Base-by-base conservation (phyloP, 2,329 filamentous ascomycete species). In the Colletotrichum lentis region DNA sequence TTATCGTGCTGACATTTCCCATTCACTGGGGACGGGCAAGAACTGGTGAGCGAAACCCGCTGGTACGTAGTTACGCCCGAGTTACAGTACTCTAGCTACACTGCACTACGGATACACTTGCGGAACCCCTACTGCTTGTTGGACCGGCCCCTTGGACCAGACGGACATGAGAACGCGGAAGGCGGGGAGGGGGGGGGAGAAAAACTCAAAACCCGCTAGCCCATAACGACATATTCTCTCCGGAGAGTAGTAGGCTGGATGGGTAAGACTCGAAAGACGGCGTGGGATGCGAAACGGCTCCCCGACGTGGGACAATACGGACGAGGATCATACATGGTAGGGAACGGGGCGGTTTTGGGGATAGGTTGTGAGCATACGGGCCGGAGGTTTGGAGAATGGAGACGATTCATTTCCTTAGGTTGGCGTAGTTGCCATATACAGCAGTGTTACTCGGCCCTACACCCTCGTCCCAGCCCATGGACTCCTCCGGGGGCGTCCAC, bases 321-420 rank as follows among this genome's bases (percentile, higher is more conserved):
- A n/a, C 44, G 31, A 49, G 35, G 46, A 59, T 18, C 31, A 35
- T 47, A n/a, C n/a, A n/a, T n/a, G n/a, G n/a, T n/a, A 39, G 20
- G 35, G 49, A 46, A 37, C 52, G 41, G 41, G 31, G 41, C 31
- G 7, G 50, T 20, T 10, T 11, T 35, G 8, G 27, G 39, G 39
- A 22, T 18, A 27, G 31, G 41, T 43, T 24, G 16, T 35, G 24
- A 12, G 20, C 39, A 43, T 12, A 22, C 2, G 31, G 22, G 14
- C 52, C 46, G 39, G 27, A 49, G 35, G 37, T 24, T 43, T 35
- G 31, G 31, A 16, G 10, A 46, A 64, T 52, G 54, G 55, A n/a
- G 59, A 55, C n/a, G 20, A 43, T 56, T 67, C 61, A 55, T 59
- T 50, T 59, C 41, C 53, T 24, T 4, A 10, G 31, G 20, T 35